phyloP scores from a whole-genome alignment of 352 stramenopile species.

The Lagenidium giganteum region DNA sequence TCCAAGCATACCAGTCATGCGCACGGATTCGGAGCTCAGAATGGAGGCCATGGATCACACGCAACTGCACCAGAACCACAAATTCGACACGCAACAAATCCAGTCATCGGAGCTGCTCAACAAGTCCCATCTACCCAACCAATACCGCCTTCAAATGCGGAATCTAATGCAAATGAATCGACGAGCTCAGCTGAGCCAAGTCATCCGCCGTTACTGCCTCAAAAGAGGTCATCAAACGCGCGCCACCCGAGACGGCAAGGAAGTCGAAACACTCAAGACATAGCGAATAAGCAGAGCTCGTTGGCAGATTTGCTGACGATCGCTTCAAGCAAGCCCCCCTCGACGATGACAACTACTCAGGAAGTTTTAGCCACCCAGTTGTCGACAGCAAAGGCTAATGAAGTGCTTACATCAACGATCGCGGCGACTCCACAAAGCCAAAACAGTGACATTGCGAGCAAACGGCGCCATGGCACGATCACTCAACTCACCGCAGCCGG shows the following conservation, averaged over 20 bases:
- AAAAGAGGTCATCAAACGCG: slow-evolving; percentile 11
- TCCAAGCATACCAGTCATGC: not conserved
- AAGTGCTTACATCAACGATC: slow-evolving; percentile 25
- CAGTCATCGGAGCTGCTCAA: too few species aligned
- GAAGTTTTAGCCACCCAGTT: too few species aligned
- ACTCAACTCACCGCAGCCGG: slow-evolving; percentile 17
- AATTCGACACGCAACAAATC: too few species aligned
- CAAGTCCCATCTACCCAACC: too few species aligned
- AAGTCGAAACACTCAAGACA: too few species aligned
- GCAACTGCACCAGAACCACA: too few species aligned
- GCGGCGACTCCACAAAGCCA: slow-evolving; percentile 13
- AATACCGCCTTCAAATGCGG: too few species aligned
- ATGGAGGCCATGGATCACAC: too few species aligned
- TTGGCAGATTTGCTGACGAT: slow-evolving; percentile 21
- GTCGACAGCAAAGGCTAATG: slow-evolving; percentile 20
- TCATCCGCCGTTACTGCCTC: not conserved
- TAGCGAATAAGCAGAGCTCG: slow-evolving; percentile 26
- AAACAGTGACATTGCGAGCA: too few species aligned
- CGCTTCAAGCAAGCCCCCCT: slow-evolving; percentile 2
- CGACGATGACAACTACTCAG: too few species aligned
- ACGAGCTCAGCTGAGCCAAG: too few species aligned
- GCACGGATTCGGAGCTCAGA: not conserved
- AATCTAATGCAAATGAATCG: too few species aligned
- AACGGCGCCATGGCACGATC: slow-evolving; percentile 9
- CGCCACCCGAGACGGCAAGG: slow-evolving; percentile 10